Base-by-base conservation (phyloP, 164 flowering plant species). In the Malania oleifera region DNA sequence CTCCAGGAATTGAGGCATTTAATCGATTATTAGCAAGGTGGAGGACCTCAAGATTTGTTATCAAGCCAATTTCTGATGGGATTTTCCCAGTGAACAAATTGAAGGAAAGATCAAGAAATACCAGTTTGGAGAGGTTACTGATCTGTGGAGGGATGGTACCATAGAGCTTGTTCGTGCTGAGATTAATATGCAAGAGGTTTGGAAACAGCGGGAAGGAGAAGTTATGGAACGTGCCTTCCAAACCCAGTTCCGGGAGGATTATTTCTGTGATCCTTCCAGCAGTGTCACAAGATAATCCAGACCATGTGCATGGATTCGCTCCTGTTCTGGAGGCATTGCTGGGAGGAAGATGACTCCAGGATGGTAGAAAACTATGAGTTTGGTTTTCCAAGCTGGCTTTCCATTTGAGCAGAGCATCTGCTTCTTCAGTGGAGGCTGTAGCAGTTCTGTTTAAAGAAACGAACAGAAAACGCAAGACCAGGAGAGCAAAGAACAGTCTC, bases 111-210 rank as follows among this genome's bases (percentile, higher is more conserved):
- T 62, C 31, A 26, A 67, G 58, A 35, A 29, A 23, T 2, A 2
- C 28, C 3, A 63, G 59, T 26, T 53, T 37, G 18, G 63, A 45
- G 5, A 68, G 63, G 15, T 35, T 31, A 20, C 41, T 27, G 22
- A 62, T 62, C 10, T 52, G 40, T 8, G 54, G 40, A 12, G 72
- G 72, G 6, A 68, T 63, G 46, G 22, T 34, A 2, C 69, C 73
- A 24, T 0, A 59, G 10, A 69, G 52, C 14, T 14, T 7, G 34
- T 61, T 61, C 5, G 27, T 3, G 1, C 19, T 5, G 15, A 61
- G 38, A 34, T 38, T 20, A 48, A 61, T 26, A 27, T 44, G 14
- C 2, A 23, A 3, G 5, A 61, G 57, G 35, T 37, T 14, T 9
- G 64, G 56, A 3, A 61, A 34, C 35, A 34, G 22, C 17, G 38